Conservation (phyloP, 495 filamentous ascomycete species). For the Penicillium ochrochloron region DNA sequence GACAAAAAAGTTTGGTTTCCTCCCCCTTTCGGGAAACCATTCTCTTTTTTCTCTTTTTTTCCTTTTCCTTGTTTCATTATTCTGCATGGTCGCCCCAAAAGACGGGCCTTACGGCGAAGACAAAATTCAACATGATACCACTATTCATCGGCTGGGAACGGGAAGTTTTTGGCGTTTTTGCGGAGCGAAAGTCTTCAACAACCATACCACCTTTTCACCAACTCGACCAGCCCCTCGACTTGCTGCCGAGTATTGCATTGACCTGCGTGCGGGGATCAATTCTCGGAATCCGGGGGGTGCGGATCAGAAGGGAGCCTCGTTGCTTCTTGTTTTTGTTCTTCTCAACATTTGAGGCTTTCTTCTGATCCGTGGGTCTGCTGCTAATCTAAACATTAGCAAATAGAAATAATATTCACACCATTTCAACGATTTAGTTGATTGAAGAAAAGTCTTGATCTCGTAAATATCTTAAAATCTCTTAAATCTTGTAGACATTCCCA, state of each 20-base stretch:
- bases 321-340: constrained; percentile 8
- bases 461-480: neutral
- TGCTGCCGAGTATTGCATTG: constrained; percentile 6
- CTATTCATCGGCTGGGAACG: constrained; percentile 53
- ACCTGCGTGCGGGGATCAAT: constrained; percentile 5
- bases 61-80: constrained; percentile 44
- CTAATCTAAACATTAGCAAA: constrained; percentile 56
- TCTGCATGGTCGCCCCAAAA: constrained; percentile 48
- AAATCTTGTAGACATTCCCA: neutral
- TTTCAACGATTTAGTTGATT: constrained; percentile 14
- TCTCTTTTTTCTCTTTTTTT: constrained; percentile 33
- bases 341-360: constrained; percentile 3
- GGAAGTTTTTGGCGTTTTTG: constrained; percentile 53
- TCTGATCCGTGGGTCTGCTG: constrained; percentile 36
- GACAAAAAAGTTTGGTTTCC: constrained; percentile 26
- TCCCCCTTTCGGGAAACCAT: constrained; percentile 14
- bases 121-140: constrained; percentile 62
- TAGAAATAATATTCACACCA: constrained; percentile 41
- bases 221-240: constrained; percentile 21
- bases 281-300: constrained; percentile 13
- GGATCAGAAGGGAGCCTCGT: constrained; percentile 16
- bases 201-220: constrained; percentile 26
- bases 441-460: neutral
- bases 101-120: constrained; percentile 50
- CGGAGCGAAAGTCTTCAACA: constrained; percentile 55